Conservation (phyloP, 164 flowering plant species). For the Aristolochia fimbriata region DNA sequence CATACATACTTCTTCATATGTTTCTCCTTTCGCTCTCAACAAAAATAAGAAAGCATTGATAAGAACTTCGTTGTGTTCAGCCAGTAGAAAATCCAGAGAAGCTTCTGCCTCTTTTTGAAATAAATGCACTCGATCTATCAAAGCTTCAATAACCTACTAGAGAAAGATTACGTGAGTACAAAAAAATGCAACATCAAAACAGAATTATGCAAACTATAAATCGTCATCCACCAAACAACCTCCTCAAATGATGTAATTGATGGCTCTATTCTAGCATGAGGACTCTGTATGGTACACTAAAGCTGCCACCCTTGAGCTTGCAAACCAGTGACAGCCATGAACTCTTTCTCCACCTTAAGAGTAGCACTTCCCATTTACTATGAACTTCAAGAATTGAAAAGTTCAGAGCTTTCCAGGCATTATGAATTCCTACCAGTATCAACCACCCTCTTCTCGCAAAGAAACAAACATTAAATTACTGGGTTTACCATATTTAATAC, state of each 20-base stretch:
- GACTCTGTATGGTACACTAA: neutral
- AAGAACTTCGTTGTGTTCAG: slow-evolving; percentile 58
- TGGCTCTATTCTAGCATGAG: slow-evolving; percentile 2
- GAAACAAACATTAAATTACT: too few species aligned
- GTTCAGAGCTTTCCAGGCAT: too few species aligned
- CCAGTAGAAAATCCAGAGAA: slow-evolving; percentile 54
- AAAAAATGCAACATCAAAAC: neutral
- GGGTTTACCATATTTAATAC: too few species aligned
- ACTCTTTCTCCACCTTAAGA: too few species aligned
- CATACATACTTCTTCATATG: slow-evolving; percentile 69
- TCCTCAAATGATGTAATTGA: slow-evolving; percentile 9
- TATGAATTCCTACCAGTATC: too few species aligned
- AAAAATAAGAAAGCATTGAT: slow-evolving; percentile 89
- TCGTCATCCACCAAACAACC: slow-evolving; percentile 2
- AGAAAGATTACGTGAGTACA: neutral
- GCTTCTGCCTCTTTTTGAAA: slow-evolving; percentile 72
- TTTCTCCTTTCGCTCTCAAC: slow-evolving; percentile 92
- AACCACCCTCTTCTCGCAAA: too few species aligned
- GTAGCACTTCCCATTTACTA: too few species aligned
- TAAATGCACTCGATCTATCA: slow-evolving; percentile 65
- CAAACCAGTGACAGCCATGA: slow-evolving; percentile 9
- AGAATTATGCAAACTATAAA: neutral
- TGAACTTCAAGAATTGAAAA: too few species aligned
- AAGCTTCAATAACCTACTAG: slow-evolving; percentile 60
- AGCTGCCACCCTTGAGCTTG: neutral